phyloP scores from a whole-genome alignment of 1,139 yeast genomes.

The Keqinozyma sinolaborantium region DNA sequence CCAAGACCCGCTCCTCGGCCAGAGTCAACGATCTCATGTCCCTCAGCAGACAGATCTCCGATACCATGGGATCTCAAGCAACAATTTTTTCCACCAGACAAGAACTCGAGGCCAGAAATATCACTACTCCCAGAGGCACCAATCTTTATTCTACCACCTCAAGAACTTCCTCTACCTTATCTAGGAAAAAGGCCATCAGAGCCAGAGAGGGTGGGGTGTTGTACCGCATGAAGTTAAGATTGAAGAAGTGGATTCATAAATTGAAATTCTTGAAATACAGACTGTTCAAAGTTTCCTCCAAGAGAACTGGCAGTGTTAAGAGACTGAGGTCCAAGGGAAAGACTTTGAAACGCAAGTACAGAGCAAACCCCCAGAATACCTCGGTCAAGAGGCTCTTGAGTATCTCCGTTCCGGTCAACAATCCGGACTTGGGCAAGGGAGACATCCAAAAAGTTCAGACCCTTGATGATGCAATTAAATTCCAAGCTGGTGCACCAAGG shows the following conservation, averaged over 20 bases:
- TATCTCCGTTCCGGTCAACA: slow-evolving; percentile 24
- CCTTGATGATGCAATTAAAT: slow-evolving; percentile 25
- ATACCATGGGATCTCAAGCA: slow-evolving; percentile 44
- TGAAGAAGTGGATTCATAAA: slow-evolving; percentile 21
- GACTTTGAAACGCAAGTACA: slow-evolving; percentile 15
- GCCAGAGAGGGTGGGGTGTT: slow-evolving; percentile 28
- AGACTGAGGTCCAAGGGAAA: slow-evolving; percentile 9
- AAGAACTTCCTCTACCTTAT: slow-evolving; percentile 14
- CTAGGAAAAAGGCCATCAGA: slow-evolving; percentile 32
- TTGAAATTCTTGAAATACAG: slow-evolving; percentile 22
- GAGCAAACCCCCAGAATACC: slow-evolving; percentile 16
- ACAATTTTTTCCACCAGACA: slow-evolving; percentile 43
- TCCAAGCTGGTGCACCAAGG: slow-evolving; percentile 24
- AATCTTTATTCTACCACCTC: slow-evolving; percentile 11
- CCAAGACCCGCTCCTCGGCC: slow-evolving; percentile 4
- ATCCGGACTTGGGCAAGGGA: slow-evolving; percentile 25
- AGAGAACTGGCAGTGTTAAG: slow-evolving; percentile 16
- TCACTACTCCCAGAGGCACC: slow-evolving; percentile 9
- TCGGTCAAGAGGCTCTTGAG: slow-evolving; percentile 8
- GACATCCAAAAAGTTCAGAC: slow-evolving; percentile 15
- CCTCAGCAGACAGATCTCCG: slow-evolving; percentile 23
- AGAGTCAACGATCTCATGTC: slow-evolving; percentile 2
- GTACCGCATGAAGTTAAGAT: slow-evolving; percentile 26
- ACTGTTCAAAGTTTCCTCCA: slow-evolving; percentile 20
- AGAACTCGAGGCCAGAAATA: slow-evolving; percentile 9